phyloP scores from a whole-genome alignment of 2,329 filamentous ascomycete genomes.

The Colletotrichum spinosum region DNA sequence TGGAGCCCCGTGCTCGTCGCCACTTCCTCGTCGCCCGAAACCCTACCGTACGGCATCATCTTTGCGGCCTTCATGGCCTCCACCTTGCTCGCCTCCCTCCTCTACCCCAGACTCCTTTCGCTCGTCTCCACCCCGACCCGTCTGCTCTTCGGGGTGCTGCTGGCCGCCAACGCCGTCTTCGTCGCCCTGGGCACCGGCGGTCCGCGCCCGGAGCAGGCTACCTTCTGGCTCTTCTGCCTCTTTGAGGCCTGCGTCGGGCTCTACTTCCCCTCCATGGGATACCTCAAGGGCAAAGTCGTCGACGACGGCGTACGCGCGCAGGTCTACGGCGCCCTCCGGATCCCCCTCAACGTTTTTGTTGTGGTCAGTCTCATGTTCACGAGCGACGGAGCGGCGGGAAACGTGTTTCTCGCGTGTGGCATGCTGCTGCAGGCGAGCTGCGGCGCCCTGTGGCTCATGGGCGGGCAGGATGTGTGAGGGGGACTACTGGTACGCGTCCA shows the following conservation, averaged over 20 bases:
- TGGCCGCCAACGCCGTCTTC: constrained; percentile 50
- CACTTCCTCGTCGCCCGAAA: constrained; percentile 41
- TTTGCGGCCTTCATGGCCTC: constrained; percentile 70
- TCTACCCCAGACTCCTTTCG: constrained; percentile 50
- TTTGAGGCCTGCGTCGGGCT: constrained; percentile 67
- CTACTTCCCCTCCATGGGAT: constrained; percentile 67
- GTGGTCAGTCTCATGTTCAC: constrained; percentile 58
- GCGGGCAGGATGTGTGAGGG: constrained; percentile 21
- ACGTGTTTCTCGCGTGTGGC: constrained; percentile 47
- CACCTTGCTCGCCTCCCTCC: constrained; percentile 68
- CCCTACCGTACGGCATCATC: constrained; percentile 61
- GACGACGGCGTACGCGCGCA: constrained; percentile 63
- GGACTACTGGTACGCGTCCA: background rate
- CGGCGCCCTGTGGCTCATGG: constrained; percentile 42
- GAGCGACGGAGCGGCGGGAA: constrained; percentile 42
- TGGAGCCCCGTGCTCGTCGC: constrained; percentile 64
- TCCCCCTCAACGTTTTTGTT: constrained; percentile 70
- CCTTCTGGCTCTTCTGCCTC: constrained; percentile 66
- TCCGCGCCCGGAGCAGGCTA: constrained; percentile 51
- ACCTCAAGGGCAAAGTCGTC: constrained; percentile 63
- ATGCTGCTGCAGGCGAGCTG: constrained; percentile 45
- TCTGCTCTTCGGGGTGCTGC: constrained; percentile 53
- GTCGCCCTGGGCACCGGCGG: constrained; percentile 45
- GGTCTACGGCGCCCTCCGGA: constrained; percentile 64
- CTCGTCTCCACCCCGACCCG: constrained; percentile 32